Evolutionary conservation across 148 eudicot species (phyloP), one percentile per base, ranked within the genome.

Genomic region (Arbutus unedo): DNA sequence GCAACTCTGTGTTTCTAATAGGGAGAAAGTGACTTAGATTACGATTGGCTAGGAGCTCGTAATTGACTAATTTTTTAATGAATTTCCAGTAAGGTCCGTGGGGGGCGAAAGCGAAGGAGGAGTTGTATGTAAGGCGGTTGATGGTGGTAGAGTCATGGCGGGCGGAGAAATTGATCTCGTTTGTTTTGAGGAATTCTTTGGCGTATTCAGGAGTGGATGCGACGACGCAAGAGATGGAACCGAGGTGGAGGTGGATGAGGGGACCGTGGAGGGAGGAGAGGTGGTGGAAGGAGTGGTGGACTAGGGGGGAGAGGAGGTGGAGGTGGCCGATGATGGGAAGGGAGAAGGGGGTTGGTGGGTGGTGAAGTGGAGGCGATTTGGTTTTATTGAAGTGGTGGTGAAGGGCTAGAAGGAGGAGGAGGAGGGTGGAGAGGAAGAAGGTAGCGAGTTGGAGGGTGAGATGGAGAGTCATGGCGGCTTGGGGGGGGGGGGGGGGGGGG

Each of bases 281-380:
- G 3, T 38, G 1, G 75, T 86, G 85, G 48, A 88, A 73, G 51
- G 87, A 82, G 79, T 59, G 87, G 83, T 88, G 90, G 54, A 78
- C 70, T 78, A 80, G 68, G 47, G 83, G 66, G n/a, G 57, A 47
- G 16, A 88, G 74, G 48, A 84, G 90, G 85, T 88, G 82, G 51
- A 89, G 80, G 87, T 89, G 88, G 44, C 91, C 91, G 1, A 89
- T 45, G 15, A 89, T 19, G 3, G 91, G 91, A 48, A 87, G 66
- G 68, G 84, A 82, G 31, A 44, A 71, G 3, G 91, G 91, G 78
- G 87, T 77, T 21, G 91, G 91, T 38, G 88, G 84, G 19, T 57
- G 81, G 81, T 56, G 68, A 75, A 75, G 79, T 16, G 66, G 51
- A 25, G 19, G 71, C 3, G 45, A 45, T 15, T 56, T 66, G 66